phyloP scores from a whole-genome alignment of 805 yeast genomes.

The Yamadazyma phyllophila region DNA sequence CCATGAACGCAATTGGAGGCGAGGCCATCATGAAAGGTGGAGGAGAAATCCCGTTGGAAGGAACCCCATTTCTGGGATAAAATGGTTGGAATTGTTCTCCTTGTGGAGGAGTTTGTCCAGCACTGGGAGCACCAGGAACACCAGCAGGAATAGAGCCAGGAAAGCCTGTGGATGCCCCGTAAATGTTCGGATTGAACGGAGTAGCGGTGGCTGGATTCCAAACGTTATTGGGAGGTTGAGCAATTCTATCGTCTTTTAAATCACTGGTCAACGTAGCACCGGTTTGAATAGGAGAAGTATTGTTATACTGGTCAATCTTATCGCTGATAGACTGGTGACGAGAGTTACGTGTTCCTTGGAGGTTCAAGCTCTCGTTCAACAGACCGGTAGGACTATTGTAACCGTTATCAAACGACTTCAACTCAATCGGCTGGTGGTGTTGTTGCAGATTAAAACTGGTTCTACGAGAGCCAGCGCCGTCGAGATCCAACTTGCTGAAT shows the following conservation, averaged over 20 bases:
- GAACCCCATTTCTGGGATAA: constrained; percentile 23
- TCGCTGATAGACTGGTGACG: constrained; percentile 58
- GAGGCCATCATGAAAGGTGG: constrained; percentile 41
- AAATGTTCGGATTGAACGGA: constrained; percentile 48
- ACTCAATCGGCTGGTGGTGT: not conserved
- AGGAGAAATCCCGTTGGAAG: constrained; percentile 19
- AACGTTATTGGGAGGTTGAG: constrained; percentile 25
- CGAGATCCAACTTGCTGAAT: constrained; percentile 37
- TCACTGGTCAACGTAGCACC: constrained; percentile 30
- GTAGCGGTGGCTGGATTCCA: constrained; percentile 70
- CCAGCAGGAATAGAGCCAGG: not conserved
- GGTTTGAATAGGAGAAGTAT: constrained; percentile 44
- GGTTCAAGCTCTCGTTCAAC: constrained; percentile 43
- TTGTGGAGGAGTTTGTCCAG: not conserved
- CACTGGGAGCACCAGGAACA: not conserved
- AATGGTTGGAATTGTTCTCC: constrained; percentile 21
- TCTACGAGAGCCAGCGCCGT: constrained; percentile 40
- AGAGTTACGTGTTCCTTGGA: constrained; percentile 32
- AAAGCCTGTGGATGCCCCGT: not conserved
- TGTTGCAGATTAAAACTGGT: constrained; percentile 44
- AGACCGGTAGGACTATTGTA: constrained; percentile 38
- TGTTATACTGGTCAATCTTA: constrained; percentile 58
- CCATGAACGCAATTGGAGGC: constrained; percentile 35
- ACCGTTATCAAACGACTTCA: constrained; percentile 4
- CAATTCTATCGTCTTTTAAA: constrained; percentile 10